Evolutionary conservation across 2,329 filamentous ascomycete genomes (phyloP), one percentile per base, ranked within the genome.

Genomic region (Botrytis galanthina): DNA sequence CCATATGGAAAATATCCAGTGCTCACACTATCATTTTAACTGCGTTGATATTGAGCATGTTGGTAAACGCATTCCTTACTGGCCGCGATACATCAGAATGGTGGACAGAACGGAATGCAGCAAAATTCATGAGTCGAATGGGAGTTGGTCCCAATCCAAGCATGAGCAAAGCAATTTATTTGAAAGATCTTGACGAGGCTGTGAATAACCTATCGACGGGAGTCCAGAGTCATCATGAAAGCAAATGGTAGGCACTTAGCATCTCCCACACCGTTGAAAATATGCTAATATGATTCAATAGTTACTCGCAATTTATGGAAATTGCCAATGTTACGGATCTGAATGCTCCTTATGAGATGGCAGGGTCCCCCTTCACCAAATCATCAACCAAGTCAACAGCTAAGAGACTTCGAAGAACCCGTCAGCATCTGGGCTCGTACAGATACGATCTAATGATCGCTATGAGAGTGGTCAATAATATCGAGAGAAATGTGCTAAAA

Each of bases 361-460:
- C 87, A 1, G 87, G 86, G 0, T 80, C 84, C 6, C 78, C 82
- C 10, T 82, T 89, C 63, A 81, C 84, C 12, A 85, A 86, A 62
- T 81, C 84, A 16, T 81, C 84, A 22, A 88, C 87, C 78, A 85
- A 85, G 71, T 84, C 87, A 16, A 87, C 88, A 12, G 88, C 90
- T 1, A 82, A 83, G 16, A 89, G 93, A 32, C 86, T 98, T 46
- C 89, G 92, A 68, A 89, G 91, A 57, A 93, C 94, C n/a, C 88
- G 95, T 16, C 93, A 97, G 82, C 89, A 91, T 37, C 88, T 99
- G 0, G 95, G 93, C 0, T 86, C 89, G 3, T 96, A 98, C 81
- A 88, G 96, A 4, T 94, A 99, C 81, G 94, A 98, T 80, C 85
- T 99, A 32, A 84, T 98, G 3, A 95, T 99, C 8, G 94, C 95